Evolutionary conservation across 1,284 basidiomycete species (phyloP), one percentile per base, ranked within the genome.

Genomic region (Cutaneotrichosporon sp.): DNA sequence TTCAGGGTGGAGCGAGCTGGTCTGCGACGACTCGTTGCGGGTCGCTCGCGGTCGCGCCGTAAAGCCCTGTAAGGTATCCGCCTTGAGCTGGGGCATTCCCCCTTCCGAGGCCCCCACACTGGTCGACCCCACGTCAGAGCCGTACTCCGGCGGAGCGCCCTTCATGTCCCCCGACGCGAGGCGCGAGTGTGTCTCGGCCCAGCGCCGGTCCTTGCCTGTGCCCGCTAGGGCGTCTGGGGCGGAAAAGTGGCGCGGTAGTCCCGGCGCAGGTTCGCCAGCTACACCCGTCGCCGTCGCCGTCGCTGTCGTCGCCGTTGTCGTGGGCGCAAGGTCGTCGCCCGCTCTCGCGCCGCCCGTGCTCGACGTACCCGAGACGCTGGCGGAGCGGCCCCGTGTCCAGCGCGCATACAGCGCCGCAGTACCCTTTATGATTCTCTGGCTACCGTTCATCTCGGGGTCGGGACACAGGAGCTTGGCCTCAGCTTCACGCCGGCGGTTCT

Each of bases 201-300:
- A 42, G 14, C 41, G 41, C 14, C 22, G 41, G n/a, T 42, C 41
- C 22, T 42, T 52, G 80, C 77, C 26, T 77, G 53, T 20, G 39
- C 22, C 23, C 72, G 9, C 39, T 18, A 39, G 15, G 8, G 20
- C 3, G n/a, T 18, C 37, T 9, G 1, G 37, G 20, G 8, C 18
- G 18, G 12, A 21, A 40, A 8, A 40, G 10, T 2, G 38, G n/a
- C n/a, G n/a, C n/a, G n/a, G n/a, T n/a, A n/a, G n/a, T n/a, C n/a
- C n/a, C n/a, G n/a, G n/a, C n/a, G n/a, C n/a, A n/a, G n/a, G n/a
- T n/a, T n/a, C n/a, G n/a, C n/a, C n/a, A n/a, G n/a, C n/a, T n/a
- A n/a, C n/a, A n/a, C n/a, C n/a, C n/a, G n/a, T n/a, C n/a, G n/a
- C n/a, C n/a, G n/a, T n/a, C n/a, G n/a, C n/a, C n/a, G n/a, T n/a